A percentile compares a stretch with the other conserved stretches of the same genome.
phyloP scores from a whole-genome alignment of 2,329 filamentous ascomycete genomes.

The Fusarium domesticum region DNA sequence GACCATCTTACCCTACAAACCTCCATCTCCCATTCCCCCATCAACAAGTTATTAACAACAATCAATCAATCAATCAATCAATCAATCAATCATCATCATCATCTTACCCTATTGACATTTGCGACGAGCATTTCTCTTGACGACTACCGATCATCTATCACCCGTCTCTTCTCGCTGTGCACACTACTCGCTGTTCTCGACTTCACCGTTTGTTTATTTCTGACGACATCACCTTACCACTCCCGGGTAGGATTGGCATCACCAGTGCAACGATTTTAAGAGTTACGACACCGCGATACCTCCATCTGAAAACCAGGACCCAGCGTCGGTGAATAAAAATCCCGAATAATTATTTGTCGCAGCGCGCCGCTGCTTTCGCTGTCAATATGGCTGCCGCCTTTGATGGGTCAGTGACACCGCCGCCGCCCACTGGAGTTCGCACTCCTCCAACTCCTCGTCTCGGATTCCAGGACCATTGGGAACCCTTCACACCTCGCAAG shows the following conservation, averaged over 20 bases:
- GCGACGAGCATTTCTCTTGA: background rate
- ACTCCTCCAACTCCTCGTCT: constrained; percentile 68
- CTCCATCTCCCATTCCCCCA: constrained; percentile 25
- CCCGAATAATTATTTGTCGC: constrained; percentile 1
- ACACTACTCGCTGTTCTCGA: constrained; percentile 5
- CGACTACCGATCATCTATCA: constrained; percentile 2
- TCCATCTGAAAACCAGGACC: constrained; percentile 2
- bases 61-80: constrained; percentile 20
- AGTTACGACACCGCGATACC: constrained; percentile 9
- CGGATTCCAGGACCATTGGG: constrained; percentile 66
- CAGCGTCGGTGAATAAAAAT: constrained; percentile 6
- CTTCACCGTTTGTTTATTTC: constrained; percentile 16
- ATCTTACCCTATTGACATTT: constrained; percentile 9
- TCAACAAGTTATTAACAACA: constrained; percentile 24
- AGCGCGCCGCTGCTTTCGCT: constrained; percentile 12
- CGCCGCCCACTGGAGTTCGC: constrained; percentile 55
- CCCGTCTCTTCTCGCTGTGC: constrained; percentile 4
- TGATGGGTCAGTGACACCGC: constrained; percentile 52
- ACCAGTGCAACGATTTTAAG: constrained; percentile 19
- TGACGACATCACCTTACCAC: constrained; percentile 11
- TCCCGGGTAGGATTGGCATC: constrained; percentile 20
- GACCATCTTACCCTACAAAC: constrained; percentile 25
- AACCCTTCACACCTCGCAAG: constrained; percentile 70
- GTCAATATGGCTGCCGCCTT: constrained; percentile 30
- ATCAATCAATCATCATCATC: too few relatives aligned